Conservation (phyloP, 257 asterid genomes). For the Solanum appendiculatum region DNA sequence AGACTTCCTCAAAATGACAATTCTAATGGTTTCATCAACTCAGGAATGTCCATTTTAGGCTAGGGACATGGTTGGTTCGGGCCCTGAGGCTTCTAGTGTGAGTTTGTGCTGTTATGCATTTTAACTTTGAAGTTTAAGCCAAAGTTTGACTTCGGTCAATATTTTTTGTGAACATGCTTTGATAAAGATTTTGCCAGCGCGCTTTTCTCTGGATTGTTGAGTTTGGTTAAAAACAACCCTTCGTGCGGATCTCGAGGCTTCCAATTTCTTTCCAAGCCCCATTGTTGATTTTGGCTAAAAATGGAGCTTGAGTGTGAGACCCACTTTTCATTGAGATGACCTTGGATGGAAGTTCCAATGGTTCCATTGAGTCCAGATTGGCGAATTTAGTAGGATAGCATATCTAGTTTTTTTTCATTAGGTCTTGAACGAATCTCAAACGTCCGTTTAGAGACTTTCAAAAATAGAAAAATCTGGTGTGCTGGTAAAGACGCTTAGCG, state of each 20-base stretch:
- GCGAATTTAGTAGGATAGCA: background rate
- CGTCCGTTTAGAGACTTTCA: background rate
- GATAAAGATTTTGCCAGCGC: background rate
- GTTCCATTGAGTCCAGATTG: background rate
- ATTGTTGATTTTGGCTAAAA: background rate
- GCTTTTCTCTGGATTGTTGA: too few relatives aligned
- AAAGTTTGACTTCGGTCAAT: background rate
- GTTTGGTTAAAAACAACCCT: background rate
- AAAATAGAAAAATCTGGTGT: too few relatives aligned
- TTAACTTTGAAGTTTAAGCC: background rate
- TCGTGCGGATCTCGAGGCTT: background rate
- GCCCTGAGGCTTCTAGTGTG: background rate
- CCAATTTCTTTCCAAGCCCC: background rate
- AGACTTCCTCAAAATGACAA: background rate
- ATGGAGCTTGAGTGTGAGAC: background rate
- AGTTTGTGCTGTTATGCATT: background rate
- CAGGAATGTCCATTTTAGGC: background rate
- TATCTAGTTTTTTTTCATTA: too few relatives aligned
- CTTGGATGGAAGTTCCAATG: background rate
- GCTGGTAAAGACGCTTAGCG: too few relatives aligned
- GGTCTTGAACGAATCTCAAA: background rate
- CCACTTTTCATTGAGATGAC: background rate
- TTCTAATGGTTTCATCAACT: background rate
- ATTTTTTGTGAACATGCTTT: background rate
- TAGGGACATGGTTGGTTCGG: background rate